Evolutionary conservation across 1,284 basidiomycete species (phyloP), one percentile per base, ranked within the genome.

Genomic region (Anthracocystis walkeri): DNA sequence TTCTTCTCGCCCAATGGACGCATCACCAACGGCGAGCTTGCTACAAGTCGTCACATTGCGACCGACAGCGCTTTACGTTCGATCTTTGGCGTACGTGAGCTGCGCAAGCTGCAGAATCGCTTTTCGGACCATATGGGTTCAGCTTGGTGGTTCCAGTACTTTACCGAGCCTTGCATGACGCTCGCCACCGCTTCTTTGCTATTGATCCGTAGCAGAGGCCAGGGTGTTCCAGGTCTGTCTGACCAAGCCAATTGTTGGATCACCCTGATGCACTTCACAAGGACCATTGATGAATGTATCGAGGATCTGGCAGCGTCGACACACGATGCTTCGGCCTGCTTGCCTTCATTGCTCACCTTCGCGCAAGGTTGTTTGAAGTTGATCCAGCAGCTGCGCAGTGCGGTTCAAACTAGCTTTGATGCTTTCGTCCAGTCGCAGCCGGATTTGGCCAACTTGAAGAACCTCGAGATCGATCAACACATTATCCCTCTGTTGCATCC

Each of bases 161-260:
- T 65, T 20, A 77, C 74, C 23, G 74, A 77, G 57, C 74, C 74
- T 7, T 69, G 66, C 62, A 77, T 77, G 69, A 73, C 70, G 38
- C 69, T 77, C 1, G 74, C 74, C 16, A 77, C 74, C 2, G 74
- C 62, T 10, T 54, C 74, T 8, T 58, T 77, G 23, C 53, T 77
- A 0, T 42, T 77, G 25, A 69, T 77, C 44, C 65, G 74, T 14
- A 73, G 69, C 66, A 60, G 63, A 25, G 74, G 74, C 2, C 31
- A 54, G n/a, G 74, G 74, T 2, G 65, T 77, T 0, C 74, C 59
- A 2, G 74, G 74, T 0, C 35, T 77, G 23, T 42, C 69, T 0
- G 63, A 63, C 42, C 42, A 62, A n/a, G 41, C 58, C 3, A 66
- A 53, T 25, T 77, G 74, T 58, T 77, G 69, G 74, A 56, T 62